Evolutionary conservation across 2,329 filamentous ascomycete genomes (phyloP).

Genomic region (Ceratocystis lukuohia): DNA sequence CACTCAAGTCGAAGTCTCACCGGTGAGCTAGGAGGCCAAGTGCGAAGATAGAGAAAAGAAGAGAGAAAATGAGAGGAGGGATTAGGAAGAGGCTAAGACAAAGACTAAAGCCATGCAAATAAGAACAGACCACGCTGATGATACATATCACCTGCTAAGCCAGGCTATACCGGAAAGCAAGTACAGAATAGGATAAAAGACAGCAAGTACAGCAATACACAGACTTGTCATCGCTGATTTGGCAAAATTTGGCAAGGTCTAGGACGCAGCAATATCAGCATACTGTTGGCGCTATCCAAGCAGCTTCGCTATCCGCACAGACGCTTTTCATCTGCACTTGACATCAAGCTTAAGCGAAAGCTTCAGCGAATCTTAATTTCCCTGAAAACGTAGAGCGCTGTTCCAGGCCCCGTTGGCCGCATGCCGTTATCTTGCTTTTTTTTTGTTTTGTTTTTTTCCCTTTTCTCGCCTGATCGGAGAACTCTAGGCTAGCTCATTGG

Average conservation of each 20-base stretch:
- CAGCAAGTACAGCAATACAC: neutral
- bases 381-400: neutral
- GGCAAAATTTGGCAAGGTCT: neutral
- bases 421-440: neutral
- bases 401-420: neutral
- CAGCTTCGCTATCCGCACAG: neutral
- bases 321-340: slow-evolving; percentile 13
- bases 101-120: neutral
- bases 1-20: neutral
- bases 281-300: neutral
- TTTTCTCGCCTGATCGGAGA: neutral
- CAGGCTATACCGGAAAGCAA: neutral
- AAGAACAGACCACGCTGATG: slow-evolving; percentile 2
- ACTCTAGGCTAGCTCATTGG: neutral
- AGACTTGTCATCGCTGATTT: neutral
- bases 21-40: neutral
- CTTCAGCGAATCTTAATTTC: slow-evolving; percentile 6
- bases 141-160: neutral
- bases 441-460: neutral
- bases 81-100: neutral
- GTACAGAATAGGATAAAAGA: neutral
- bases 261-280: neutral
- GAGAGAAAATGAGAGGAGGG: neutral
- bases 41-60: neutral
- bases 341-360: slow-evolving; percentile 8